Conservation (phyloP, 768 basidiomycete species). For the Baorangia bicolor region DNA sequence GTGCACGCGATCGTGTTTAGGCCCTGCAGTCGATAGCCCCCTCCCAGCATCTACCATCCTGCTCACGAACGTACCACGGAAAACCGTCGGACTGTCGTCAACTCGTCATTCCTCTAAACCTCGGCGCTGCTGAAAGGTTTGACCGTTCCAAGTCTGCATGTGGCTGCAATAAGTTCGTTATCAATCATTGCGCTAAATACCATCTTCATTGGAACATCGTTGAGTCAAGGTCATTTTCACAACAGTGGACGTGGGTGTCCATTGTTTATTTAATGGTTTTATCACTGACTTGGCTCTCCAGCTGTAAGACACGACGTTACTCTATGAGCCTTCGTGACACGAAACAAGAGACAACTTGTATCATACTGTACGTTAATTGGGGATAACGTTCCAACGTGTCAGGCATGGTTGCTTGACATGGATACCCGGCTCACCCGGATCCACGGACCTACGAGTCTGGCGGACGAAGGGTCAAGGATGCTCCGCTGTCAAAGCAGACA, state of each 20-base stretch:
- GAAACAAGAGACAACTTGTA: conserved; percentile 2
- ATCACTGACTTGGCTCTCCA: neutral
- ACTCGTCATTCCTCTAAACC: neutral
- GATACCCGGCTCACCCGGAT: neutral
- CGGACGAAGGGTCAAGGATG: neutral
- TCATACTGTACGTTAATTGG: neutral
- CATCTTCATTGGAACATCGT: neutral
- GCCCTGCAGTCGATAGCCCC: neutral
- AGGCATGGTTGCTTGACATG: neutral
- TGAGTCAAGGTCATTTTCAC: neutral
- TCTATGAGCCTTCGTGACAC: neutral
- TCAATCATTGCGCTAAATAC: neutral
- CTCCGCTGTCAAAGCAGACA: neutral
- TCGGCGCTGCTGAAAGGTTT: neutral
- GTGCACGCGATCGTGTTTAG: neutral
- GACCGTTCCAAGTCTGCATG: neutral
- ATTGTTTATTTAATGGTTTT: neutral
- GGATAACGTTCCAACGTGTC: neutral
- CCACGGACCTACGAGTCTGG: neutral
- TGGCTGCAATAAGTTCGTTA: neutral
- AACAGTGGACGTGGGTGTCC: neutral
- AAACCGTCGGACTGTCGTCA: neutral
- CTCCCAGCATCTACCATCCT: neutral
- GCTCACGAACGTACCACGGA: neutral
- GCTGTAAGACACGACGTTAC: neutral